phyloP scores from a whole-genome alignment of 345 rosid species.

The Gossypium sturtianum region DNA sequence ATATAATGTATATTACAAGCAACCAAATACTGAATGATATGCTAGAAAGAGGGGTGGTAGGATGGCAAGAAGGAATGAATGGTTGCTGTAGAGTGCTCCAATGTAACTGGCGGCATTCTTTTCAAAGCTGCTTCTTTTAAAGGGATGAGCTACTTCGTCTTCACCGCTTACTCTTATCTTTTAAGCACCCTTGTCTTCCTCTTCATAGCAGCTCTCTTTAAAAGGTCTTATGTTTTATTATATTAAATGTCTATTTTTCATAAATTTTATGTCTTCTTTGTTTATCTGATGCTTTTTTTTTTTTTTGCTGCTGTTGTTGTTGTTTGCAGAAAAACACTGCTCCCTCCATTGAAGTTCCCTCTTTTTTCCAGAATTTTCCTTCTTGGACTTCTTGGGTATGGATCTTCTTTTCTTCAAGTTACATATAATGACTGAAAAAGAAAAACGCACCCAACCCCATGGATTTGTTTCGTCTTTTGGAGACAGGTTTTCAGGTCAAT shows the following conservation, averaged over 20 bases:
- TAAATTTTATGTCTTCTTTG: background rate
- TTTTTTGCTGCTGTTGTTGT: no score
- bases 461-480: background rate
- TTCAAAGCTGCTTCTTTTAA: constrained; percentile 33
- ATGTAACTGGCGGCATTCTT: constrained; percentile 21
- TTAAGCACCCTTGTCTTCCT: constrained; percentile 24
- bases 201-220: constrained; percentile 13
- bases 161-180: constrained; percentile 18
- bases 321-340: constrained; percentile 10
- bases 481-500: background rate
- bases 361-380: constrained; percentile 24
- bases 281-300: background rate
- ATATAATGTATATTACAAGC: no score
- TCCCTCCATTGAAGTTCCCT: constrained; percentile 21
- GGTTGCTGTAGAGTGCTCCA: constrained; percentile 22
- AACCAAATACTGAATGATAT: no score
- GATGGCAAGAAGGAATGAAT: constrained; percentile 7
- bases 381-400: constrained; percentile 30
- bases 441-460: background rate
- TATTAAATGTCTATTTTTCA: background rate
- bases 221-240: constrained; percentile 2
- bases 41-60: no score
- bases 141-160: constrained; percentile 32
- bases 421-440: background rate
- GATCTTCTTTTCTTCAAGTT: background rate